Base-by-base conservation (phyloP, 2,329 filamentous ascomycete genomes). In the Colletotrichum tropicicola region DNA sequence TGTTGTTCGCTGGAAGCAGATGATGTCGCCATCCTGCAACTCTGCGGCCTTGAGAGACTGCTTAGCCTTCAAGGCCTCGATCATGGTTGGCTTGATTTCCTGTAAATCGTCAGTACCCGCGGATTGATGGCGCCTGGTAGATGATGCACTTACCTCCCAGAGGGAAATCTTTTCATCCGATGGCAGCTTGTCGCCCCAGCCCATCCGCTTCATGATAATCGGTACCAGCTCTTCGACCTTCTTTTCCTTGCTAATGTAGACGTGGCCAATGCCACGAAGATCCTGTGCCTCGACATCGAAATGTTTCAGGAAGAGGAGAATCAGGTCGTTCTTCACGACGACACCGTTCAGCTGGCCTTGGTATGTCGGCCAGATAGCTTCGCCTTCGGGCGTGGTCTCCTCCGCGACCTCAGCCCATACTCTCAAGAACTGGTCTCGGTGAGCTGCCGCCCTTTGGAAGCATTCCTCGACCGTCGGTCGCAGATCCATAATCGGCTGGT, bases 1-100 rank as follows among this genome's bases (percentile, higher is more conserved):
- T 1, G 75, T 79, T 25, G 85, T 81, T 65, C 88, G 87, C 76
- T 99, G 96, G 80, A 98, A 98, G 74, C 94, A 97, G 60, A 99
- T 89, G 70, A 99, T 97, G 74, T 99, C 96, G 51, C 96, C 96
- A 72, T 99, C 95, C 75, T 98, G 95, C 23, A 99, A 91, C 76
- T 99, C 97, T 2, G 96, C 96, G 65, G 92, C 90, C 69, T 94
- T 92, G 65, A 99, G 85, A 0, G 94, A 93, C 73, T 93, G 89
- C 80, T 97, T 98, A 0, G 91, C 87, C 79, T 98, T 98, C 83
- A 99, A 91, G 6, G 88, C 86, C 74, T 99, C 97, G 70, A 99
- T 97, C 94, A 98, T 98, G 65, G 89, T 92, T 54, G 94, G 94
- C 79, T 98, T 99, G 79, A 99, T 98, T 82, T 99, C 96, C 85